Percentiles rank a stretch among this genome's conserved stretches.
These are phyloP conservation scores for Arabidopsis hybrid DNA, from an alignment of 441 rosid genomes.

Conservation along the genomic window DNA sequence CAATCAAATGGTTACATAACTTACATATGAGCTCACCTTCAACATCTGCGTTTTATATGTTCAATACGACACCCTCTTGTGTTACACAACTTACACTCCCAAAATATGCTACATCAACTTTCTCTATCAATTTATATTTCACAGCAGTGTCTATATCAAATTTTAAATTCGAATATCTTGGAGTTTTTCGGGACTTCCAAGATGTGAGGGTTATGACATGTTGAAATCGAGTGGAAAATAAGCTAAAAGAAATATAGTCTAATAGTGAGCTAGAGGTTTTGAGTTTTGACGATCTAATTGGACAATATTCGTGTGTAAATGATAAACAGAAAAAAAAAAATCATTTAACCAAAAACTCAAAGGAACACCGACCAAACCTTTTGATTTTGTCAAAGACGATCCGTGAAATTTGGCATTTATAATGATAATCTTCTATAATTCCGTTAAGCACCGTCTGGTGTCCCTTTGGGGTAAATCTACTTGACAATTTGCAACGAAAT, in stretches of 20 bases:
- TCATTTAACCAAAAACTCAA: not conserved
- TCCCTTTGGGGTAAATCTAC: not conserved
- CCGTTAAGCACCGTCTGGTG: not conserved
- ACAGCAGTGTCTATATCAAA: not conserved
- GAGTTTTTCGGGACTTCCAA: too few relatives aligned
- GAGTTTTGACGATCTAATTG: not conserved
- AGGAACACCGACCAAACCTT: constrained; percentile 30
- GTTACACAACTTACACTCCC: not conserved
- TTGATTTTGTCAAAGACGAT: constrained; percentile 8
- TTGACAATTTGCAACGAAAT: constrained; percentile 24
- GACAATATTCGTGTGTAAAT: not conserved
- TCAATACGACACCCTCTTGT: not conserved
- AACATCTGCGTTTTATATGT: not conserved
- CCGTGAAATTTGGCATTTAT: constrained; percentile 24
- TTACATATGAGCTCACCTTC: constrained; percentile 11
- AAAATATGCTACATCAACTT: constrained; percentile 15
- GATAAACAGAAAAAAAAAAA: not conserved
- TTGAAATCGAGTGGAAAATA: not conserved
- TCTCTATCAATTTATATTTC: constrained; percentile 11
- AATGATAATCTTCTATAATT: constrained; percentile 3
- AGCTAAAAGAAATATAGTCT: too few relatives aligned
- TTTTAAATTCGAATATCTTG: not conserved
- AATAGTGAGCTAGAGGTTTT: too few relatives aligned
- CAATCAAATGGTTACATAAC: constrained; percentile 8
- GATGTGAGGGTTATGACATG: not conserved